Evolutionary conservation across 2,329 filamentous ascomycete species (phyloP), one percentile per base, ranked within the genome.

Genomic region (Cercospora sp.): DNA sequence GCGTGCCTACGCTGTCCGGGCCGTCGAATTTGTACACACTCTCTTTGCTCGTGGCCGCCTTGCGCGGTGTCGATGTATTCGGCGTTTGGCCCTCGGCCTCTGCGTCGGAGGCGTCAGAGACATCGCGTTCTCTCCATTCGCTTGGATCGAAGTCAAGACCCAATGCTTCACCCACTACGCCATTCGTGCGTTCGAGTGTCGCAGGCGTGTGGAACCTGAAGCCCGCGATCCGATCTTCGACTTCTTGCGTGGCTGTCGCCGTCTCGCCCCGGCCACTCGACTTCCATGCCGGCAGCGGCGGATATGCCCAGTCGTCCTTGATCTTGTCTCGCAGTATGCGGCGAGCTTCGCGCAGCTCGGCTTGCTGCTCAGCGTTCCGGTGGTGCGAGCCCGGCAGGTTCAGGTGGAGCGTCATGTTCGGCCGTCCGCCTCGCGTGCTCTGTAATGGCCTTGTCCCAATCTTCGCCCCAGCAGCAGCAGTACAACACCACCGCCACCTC

Each of bases 251-350:
- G 28, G 43, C 63, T 16, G 62, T 53, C 43, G 40, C 61, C 21
- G 61, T 28, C 61, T 53, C 32, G 55, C 65, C 34, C 10, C 58
- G 57, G n/a, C 68, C 70, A 53, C 66, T 66, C 5, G 73, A 71
- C 53, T 68, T 70, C 63, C 70, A 74, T 51, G 73, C 71, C 9
- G 77, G 77, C 32, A 78, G 69, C 13, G 73, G 63, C 32, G 82
- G 81, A 67, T 80, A 84, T 43, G 78, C 71, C 82, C 82, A 85
- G 75, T 84, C 82, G 71, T 77, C 78, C 70, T 81, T 80, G 21
- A 83, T 76, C 65, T 77, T 78, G 45, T 81, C 79, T 53, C 77
- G 75, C 67, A 84, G 78, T 70, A 80, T 77, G 57, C 79, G 78
- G 51, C 79, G 79, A 26, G 82, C 80, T 40, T 81, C 79, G 60